phyloP scores from a whole-genome alignment of 1,139 yeast species.

The Suhomyces bribrorum region DNA sequence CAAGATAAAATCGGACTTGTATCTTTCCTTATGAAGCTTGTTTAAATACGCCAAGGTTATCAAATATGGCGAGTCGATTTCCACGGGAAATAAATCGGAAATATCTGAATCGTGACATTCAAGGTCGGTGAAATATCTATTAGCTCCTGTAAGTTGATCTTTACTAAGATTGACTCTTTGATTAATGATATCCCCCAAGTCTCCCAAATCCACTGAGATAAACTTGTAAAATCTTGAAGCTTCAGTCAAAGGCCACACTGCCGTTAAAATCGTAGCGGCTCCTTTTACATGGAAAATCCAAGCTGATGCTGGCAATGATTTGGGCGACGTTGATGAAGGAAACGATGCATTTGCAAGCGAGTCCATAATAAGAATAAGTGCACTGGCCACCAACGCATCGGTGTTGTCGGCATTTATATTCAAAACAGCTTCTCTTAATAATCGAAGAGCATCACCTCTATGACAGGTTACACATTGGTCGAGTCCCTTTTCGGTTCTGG shows the following conservation, averaged over 20 bases:
- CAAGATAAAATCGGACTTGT: conserved; percentile 81
- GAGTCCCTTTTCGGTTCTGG: conserved; percentile 72
- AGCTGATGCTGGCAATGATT: conserved; percentile 84
- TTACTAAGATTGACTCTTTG: conserved; percentile 35
- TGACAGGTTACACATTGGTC: conserved; percentile 86
- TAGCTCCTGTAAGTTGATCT: conserved; percentile 18
- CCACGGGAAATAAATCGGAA: conserved; percentile 82
- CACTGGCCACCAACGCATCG: conserved; percentile 91
- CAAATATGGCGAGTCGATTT: conserved; percentile 78
- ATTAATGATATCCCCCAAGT: conserved; percentile 77
- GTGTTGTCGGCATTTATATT: conserved; percentile 82
- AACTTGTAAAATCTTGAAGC: conserved; percentile 71
- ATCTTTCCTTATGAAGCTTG: conserved; percentile 77
- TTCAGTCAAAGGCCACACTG: conserved; percentile 91
- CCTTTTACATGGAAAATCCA: conserved; percentile 98
- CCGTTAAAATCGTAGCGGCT: conserved; percentile 90
- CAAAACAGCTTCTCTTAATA: conserved; percentile 81
- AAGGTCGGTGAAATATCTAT: conserved; percentile 54
- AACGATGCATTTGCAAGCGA: conserved; percentile 89
- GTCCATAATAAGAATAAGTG: conserved; percentile 85
- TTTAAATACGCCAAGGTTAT: conserved; percentile 84
- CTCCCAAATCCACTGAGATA: conserved; percentile 78
- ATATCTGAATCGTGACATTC: conserved; percentile 87
- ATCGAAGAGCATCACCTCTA: conserved; percentile 79
- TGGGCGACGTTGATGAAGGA: conserved; percentile 61